phyloP scores from a whole-genome alignment of 768 basidiomycete species.

The Tulasnella calospora region DNA sequence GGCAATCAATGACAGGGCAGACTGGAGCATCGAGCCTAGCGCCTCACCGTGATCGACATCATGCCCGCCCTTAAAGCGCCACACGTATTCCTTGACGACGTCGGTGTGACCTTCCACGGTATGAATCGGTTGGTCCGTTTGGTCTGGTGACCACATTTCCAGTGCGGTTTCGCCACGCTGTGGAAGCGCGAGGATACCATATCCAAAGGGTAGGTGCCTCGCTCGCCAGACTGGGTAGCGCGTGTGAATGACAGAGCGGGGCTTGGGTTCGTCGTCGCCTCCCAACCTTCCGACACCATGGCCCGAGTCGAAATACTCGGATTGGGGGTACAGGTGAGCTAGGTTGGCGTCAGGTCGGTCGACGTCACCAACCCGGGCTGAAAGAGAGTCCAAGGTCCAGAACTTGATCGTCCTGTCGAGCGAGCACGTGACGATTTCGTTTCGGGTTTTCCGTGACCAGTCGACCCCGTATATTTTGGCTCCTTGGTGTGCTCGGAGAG shows the following conservation, averaged over 20 bases:
- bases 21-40: neutral
- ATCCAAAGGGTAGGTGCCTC: slow-evolving; percentile 84
- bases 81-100: slow-evolving; percentile 97
- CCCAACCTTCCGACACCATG: neutral
- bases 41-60: slow-evolving; percentile 47
- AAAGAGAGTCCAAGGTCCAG: slow-evolving; percentile 49
- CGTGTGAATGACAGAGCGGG: slow-evolving; percentile 52
- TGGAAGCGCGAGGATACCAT: slow-evolving; percentile 79
- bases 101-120: slow-evolving; percentile 84
- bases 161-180: slow-evolving; percentile 80
- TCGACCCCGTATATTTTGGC: slow-evolving; percentile 97
- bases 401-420: slow-evolving; percentile 90
- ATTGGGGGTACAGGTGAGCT: neutral
- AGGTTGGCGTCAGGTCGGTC: neutral
- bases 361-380: neutral
- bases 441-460: slow-evolving; percentile 72
- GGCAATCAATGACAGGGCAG: slow-evolving; percentile 30
- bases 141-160: slow-evolving; percentile 67
- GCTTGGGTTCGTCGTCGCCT: slow-evolving; percentile 17
- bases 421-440: slow-evolving; percentile 89
- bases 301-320: neutral
- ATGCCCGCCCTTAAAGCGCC: slow-evolving; percentile 58
- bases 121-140: slow-evolving; percentile 53
- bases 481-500: slow-evolving; percentile 67
- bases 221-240: slow-evolving; percentile 93